These are phyloP conservation scores for Marvania coccoides DNA, from an alignment of 139 green algal genomes.

Conservation along the genomic window DNA sequence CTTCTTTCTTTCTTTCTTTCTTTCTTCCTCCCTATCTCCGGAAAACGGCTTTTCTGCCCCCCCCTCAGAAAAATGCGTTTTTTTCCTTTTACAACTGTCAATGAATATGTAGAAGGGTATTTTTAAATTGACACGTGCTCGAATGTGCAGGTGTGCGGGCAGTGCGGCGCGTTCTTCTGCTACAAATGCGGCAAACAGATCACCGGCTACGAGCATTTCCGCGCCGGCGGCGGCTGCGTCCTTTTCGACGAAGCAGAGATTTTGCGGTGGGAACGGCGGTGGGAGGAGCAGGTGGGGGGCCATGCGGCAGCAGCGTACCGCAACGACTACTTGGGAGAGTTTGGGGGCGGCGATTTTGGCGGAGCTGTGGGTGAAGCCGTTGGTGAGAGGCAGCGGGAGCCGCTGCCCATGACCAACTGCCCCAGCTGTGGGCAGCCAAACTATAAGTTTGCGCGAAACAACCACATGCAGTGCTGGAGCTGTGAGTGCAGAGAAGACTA, in stretches of 20 bases:
- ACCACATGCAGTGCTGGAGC: constrained; percentile 43
- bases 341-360: background rate
- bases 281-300: constrained; percentile 4
- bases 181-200: constrained; percentile 43
- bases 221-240: constrained; percentile 22
- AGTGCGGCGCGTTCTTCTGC: constrained; percentile 60
- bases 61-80: too few species aligned
- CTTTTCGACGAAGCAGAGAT: constrained; percentile 66
- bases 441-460: constrained; percentile 39
- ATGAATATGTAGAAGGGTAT: too few species aligned
- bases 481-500: too few species aligned
- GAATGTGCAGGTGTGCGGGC: too few species aligned
- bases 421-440: constrained; percentile 56
- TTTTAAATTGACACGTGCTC: too few species aligned
- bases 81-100: too few species aligned
- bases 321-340: constrained; percentile 4
- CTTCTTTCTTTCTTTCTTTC: too few species aligned
- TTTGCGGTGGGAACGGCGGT: constrained; percentile 27
- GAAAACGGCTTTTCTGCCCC: too few species aligned
- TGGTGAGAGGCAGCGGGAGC: background rate
- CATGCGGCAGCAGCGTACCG: background rate
- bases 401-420: constrained; percentile 17
- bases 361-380: background rate
- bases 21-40: too few species aligned
- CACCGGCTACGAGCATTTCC: constrained; percentile 50